Evolutionary conservation across 768 basidiomycete genomes (phyloP).

Genomic region (Trametes elegans): DNA sequence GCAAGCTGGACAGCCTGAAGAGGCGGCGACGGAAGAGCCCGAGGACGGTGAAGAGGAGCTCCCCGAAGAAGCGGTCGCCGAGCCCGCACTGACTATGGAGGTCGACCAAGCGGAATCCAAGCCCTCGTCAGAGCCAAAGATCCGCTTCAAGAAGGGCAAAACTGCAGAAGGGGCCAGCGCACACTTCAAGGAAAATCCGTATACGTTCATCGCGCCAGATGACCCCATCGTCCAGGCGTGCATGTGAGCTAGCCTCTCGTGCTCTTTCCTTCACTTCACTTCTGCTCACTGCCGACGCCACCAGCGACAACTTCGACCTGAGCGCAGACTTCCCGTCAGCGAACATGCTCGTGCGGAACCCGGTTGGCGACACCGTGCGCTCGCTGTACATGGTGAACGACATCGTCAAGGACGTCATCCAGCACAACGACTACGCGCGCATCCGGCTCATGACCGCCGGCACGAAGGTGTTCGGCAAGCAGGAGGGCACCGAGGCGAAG

Average conservation of each 20-base stretch:
- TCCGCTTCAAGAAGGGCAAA: slow-evolving; percentile 24
- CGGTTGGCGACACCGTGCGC: slow-evolving; percentile 65
- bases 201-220: slow-evolving; percentile 70
- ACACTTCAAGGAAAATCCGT: slow-evolving; percentile 81
- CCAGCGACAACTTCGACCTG: slow-evolving; percentile 72
- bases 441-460: slow-evolving; percentile 91
- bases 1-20: slow-evolving; percentile 18
- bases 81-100: slow-evolving; percentile 12
- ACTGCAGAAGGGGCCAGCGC: slow-evolving; percentile 26
- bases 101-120: slow-evolving; percentile 6
- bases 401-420: slow-evolving; percentile 76
- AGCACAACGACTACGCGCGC: slow-evolving; percentile 78
- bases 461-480: slow-evolving; percentile 88
- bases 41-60: slow-evolving; percentile 14
- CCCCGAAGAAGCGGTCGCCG: background rate
- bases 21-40: background rate
- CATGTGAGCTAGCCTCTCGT: slow-evolving; percentile 64
- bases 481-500: slow-evolving; percentile 60
- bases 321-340: slow-evolving; percentile 65
- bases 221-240: slow-evolving; percentile 70
- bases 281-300: background rate
- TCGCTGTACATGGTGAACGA: slow-evolving; percentile 88
- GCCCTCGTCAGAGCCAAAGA: slow-evolving; percentile 12
- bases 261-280: background rate
- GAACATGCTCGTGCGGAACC: slow-evolving; percentile 87